Evolutionary conservation across 2,329 filamentous ascomycete species (phyloP).

Genomic region (Pyrenochaeta sp.): DNA sequence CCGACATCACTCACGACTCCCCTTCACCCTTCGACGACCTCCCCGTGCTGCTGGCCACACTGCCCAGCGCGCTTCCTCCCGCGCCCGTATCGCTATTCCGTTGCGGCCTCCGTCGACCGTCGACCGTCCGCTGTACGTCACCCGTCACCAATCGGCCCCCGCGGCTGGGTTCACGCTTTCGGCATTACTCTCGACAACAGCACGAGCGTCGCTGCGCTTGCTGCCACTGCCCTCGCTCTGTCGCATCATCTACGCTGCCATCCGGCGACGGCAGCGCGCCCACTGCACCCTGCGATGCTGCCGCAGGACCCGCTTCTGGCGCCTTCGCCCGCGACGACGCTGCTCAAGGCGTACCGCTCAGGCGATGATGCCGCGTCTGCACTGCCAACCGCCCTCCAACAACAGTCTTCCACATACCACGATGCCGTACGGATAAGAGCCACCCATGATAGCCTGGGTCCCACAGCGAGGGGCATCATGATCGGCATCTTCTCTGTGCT

Average conservation of each 20-base stretch:
- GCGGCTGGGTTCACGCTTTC: slow-evolving; percentile 20
- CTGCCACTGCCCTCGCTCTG: slow-evolving; percentile 15
- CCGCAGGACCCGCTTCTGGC: slow-evolving; percentile 38
- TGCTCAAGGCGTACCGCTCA: slow-evolving; percentile 37
- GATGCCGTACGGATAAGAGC: slow-evolving; percentile 34
- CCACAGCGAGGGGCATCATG: slow-evolving; percentile 79
- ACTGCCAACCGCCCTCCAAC: slow-evolving; percentile 28
- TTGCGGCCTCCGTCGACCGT: slow-evolving; percentile 16
- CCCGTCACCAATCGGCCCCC: slow-evolving; percentile 27
- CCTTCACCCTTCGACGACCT: slow-evolving; percentile 13
- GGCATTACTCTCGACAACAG: slow-evolving; percentile 18
- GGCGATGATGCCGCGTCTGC: slow-evolving; percentile 32
- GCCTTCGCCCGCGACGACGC: slow-evolving; percentile 41
- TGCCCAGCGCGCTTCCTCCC: slow-evolving; percentile 4
- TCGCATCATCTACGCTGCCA: slow-evolving; percentile 11
- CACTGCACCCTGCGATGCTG: slow-evolving; percentile 35
- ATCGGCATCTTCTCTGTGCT: slow-evolving; percentile 96
- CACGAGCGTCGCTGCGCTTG: slow-evolving; percentile 34
- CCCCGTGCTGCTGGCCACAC: slow-evolving; percentile 12
- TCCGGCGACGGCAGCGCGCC: slow-evolving; percentile 8
- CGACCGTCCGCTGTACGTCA: slow-evolving; percentile 29
- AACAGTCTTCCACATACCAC: slow-evolving; percentile 24
- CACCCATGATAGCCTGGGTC: slow-evolving; percentile 49
- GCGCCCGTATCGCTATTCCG: slow-evolving; percentile 18
- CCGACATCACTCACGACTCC: slow-evolving; percentile 14